Conservation (phyloP, 2,329 filamentous ascomycete genomes). For the Geosmithia putterillii region DNA sequence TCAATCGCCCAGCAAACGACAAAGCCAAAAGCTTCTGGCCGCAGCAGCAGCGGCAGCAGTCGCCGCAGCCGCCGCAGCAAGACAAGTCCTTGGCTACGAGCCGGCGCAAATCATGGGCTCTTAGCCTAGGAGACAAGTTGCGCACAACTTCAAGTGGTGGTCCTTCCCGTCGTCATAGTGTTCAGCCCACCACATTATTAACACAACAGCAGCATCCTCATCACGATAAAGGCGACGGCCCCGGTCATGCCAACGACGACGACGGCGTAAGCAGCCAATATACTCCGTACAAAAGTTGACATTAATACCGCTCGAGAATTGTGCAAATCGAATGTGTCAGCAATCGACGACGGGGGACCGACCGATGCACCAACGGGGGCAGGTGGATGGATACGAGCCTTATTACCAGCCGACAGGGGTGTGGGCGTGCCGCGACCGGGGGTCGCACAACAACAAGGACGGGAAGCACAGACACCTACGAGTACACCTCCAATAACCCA, state of each 20-base stretch:
- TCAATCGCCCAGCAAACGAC: constrained; percentile 19
- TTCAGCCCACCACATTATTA: neutral
- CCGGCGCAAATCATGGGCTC: constrained; percentile 32
- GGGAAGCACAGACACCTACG: neutral
- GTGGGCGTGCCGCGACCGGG: neutral
- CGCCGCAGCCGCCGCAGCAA: constrained; percentile 8
- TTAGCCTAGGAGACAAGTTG: constrained; percentile 19
- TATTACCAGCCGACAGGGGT: neutral
- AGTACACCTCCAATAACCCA: neutral
- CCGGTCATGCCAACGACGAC: neutral
- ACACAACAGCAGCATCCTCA: neutral
- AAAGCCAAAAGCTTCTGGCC: constrained; percentile 12
- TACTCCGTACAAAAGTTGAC: neutral
- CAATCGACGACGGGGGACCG: too few species aligned
- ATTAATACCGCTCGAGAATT: too few species aligned
- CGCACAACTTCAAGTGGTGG: constrained; percentile 5
- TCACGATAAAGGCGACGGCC: neutral
- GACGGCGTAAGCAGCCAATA: neutral
- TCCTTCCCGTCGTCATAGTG: neutral
- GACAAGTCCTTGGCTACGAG: too few species aligned
- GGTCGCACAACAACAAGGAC: neutral
- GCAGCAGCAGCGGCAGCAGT: neutral
- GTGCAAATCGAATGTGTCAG: neutral
- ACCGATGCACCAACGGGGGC: neutral
- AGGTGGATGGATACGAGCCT: neutral